A percentile compares a stretch with the other conserved stretches of the same genome.
phyloP scores from a whole-genome alignment of 1,139 yeast species.

The Hansenula sp. region DNA sequence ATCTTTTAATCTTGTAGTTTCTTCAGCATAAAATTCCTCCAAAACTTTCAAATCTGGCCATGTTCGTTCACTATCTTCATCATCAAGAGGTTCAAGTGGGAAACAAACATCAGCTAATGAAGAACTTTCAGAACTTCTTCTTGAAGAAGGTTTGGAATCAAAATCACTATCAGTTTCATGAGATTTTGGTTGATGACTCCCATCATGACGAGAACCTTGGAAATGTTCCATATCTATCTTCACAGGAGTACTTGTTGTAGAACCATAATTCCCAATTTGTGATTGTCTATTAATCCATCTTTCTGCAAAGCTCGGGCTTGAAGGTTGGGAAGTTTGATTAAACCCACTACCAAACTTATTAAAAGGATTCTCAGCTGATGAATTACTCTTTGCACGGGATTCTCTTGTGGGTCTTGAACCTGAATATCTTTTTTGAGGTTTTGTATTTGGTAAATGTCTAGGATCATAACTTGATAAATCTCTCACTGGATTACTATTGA shows the following conservation, averaged over 20 bases:
- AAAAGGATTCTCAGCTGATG: constrained; percentile 4
- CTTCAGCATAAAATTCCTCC: constrained; percentile 74
- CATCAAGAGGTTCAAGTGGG: constrained; percentile 54
- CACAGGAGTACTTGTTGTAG: neutral
- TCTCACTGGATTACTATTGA: constrained; percentile 6
- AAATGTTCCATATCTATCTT: constrained; percentile 1
- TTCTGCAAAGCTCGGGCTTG: constrained; percentile 21
- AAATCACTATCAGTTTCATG: constrained; percentile 22
- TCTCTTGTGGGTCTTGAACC: neutral
- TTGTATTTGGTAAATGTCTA: constrained; percentile 7
- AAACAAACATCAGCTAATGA: constrained; percentile 88
- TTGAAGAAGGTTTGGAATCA: constrained; percentile 65
- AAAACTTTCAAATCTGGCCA: constrained; percentile 86
- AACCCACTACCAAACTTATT: neutral
- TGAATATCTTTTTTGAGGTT: constrained; percentile 3
- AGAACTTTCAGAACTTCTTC: constrained; percentile 64
- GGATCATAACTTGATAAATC: constrained; percentile 17
- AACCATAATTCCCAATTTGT: constrained; percentile 5
- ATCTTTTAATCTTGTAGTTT: constrained; percentile 42
- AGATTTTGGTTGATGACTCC: constrained; percentile 5
- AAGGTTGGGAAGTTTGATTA: neutral
- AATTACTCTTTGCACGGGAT: neutral
- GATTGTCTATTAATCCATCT: constrained; percentile 22
- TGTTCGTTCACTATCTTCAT: constrained; percentile 26
- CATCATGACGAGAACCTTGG: neutral